Base-by-base conservation (phyloP, 2,329 filamentous ascomycete genomes). In the Monascus ruber region DNA sequence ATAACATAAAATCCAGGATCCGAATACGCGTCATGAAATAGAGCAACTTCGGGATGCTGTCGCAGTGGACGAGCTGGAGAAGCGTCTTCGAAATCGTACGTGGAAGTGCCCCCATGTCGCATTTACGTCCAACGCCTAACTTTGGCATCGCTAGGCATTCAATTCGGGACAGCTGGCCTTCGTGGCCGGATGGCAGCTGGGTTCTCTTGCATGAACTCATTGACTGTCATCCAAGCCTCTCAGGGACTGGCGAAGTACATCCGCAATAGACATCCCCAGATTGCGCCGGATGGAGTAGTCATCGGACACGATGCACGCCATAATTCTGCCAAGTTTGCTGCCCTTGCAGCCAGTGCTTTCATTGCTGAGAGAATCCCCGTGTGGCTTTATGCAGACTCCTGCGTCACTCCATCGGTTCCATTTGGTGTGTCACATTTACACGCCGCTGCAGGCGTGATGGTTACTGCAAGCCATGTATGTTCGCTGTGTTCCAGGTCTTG, bases 111-210 rank as follows among this genome's bases (percentile, higher is more conserved):
- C 17, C 17, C 17, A 17, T 17, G 17, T 17, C 17, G 17, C 17
- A 17, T 17, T 17, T 17, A 17, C 17, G 17, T 17, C 17, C 17
- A 17, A 17, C 17, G 17, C 17, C 17, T 17, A 17, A 17, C 2
- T 17, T 17, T 17, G 17, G 17, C 17, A 17, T 17, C 17, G 17
- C n/a, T 39, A 66, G 63, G 65, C 25, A 79, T 80, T 42, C 68
- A 74, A 34, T 80, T 80, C 47, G 76, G 76, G 24, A 80, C 75
- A 5, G 74, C 75, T 31, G 77, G 77, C 33, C 64, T 81, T 6
- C 68, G 77, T 34, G 75, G 74, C n/a, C 68, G 70, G 31, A 81
- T 81, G 77, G 71, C 76, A 48, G 77, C 76, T 34, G 77, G 77
- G 4, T 81, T 79, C 54, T 69, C 76, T 2, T 72, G 69, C 47